Evolutionary conservation across 805 yeast species (phyloP).

Genomic region (Metschnikowia cubensis): DNA sequence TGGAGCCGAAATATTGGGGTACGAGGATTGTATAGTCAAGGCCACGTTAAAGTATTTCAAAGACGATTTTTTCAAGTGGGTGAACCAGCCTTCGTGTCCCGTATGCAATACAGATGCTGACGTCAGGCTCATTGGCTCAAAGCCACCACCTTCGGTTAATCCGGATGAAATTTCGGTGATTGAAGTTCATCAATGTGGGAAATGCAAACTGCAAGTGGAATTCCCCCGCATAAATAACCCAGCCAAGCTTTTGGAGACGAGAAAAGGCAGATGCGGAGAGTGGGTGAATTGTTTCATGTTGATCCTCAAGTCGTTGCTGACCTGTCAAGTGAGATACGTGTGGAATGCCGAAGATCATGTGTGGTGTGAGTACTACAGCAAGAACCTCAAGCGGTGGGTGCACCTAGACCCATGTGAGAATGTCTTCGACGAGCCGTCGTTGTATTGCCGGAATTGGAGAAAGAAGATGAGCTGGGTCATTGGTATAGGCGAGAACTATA

Average conservation of each 20-base stretch:
- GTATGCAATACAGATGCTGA: conserved; percentile 44
- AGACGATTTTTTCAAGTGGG: conserved; percentile 78
- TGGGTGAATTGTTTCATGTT: conserved; percentile 86
- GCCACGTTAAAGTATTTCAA: conserved; percentile 50
- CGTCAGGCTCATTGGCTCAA: conserved; percentile 35
- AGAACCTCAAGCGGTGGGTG: conserved; percentile 62
- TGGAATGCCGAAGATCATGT: conserved; percentile 95
- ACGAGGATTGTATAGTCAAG: conserved; percentile 35
- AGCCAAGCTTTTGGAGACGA: conserved; percentile 51
- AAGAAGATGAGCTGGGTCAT: conserved; percentile 87
- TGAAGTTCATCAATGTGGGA: conserved; percentile 61
- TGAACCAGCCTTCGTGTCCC: conserved; percentile 62
- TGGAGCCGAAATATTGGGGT: conserved; percentile 14
- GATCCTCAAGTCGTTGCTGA: conserved; percentile 58
- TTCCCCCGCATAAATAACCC: conserved; percentile 81
- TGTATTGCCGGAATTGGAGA: conserved; percentile 86
- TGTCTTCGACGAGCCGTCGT: conserved; percentile 73
- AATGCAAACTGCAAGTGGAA: conserved; percentile 45
- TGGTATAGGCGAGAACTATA: conserved; percentile 60
- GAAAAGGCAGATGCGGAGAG: conserved; percentile 89
- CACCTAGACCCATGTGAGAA: conserved; percentile 89
- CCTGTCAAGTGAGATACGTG: conserved; percentile 49
- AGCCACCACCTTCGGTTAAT: conserved; percentile 34
- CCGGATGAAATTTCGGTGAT: conserved; percentile 48
- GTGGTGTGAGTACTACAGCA: conserved; percentile 88